Conservation (phyloP, 805 yeast genomes). For the Dipodascus albidus region DNA sequence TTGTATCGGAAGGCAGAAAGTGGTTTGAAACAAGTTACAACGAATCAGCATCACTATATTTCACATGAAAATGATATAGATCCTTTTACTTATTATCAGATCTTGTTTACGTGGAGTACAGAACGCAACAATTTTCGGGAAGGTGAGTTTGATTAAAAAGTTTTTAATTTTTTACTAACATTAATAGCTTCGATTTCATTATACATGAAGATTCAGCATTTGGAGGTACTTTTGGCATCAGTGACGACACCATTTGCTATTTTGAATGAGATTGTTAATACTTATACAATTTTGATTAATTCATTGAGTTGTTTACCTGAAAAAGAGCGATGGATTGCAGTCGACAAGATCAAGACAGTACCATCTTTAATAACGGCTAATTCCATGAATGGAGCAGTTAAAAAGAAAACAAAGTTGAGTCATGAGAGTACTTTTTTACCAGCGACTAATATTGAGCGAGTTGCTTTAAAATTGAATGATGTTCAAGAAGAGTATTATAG, state of each 20-base stretch:
- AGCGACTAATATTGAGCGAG: neutral
- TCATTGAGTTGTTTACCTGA: slow-evolving; percentile 18
- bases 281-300: slow-evolving; percentile 18
- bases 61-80: slow-evolving; percentile 18
- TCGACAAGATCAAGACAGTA: slow-evolving; percentile 4
- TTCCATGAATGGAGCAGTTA: neutral
- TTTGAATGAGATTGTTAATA: slow-evolving; percentile 10
- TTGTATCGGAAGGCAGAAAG: slow-evolving; percentile 25
- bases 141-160: slow-evolving; percentile 12
- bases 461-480: neutral
- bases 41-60: too few relatives aligned
- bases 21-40: too few relatives aligned
- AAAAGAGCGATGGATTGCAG: slow-evolving; percentile 21
- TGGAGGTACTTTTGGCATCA: neutral
- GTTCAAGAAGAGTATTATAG: neutral
- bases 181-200: slow-evolving; percentile 26
- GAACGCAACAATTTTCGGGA: slow-evolving; percentile 41
- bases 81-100: slow-evolving; percentile 33
- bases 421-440: too few relatives aligned
- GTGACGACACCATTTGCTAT: too few relatives aligned
- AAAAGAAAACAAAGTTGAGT: neutral
- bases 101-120: slow-evolving; percentile 40
- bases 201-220: slow-evolving; percentile 26
- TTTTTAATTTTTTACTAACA: slow-evolving; percentile 5
- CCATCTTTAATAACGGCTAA: neutral